A percentile compares a stretch with the other conserved stretches of the same genome.
phyloP scores from a whole-genome alignment of 805 yeast genomes.

The Ogataea polymorpha region DNA sequence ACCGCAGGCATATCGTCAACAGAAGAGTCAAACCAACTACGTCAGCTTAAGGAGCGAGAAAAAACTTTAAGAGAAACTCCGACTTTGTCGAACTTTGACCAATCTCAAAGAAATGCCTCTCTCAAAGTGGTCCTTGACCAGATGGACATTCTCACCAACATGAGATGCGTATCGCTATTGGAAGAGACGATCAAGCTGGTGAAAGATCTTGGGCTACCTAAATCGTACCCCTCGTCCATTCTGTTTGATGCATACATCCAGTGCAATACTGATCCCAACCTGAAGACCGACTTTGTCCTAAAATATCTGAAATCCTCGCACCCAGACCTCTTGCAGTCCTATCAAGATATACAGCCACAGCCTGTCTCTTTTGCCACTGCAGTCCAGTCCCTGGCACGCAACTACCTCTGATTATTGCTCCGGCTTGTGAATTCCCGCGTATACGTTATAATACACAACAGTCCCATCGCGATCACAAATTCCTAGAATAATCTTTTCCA shows the following conservation, averaged over 20 bases:
- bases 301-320: slow-evolving; percentile 33
- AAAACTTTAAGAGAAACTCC: slow-evolving; percentile 27
- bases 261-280: slow-evolving; percentile 23
- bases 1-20: slow-evolving; percentile 32
- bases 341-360: neutral
- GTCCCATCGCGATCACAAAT: slow-evolving; percentile 66
- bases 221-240: slow-evolving; percentile 29
- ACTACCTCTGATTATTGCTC: slow-evolving; percentile 25
- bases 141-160: slow-evolving; percentile 30
- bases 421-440: slow-evolving; percentile 66
- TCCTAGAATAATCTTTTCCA: slow-evolving; percentile 49
- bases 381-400: neutral
- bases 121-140: slow-evolving; percentile 24
- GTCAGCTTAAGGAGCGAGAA: slow-evolving; percentile 26
- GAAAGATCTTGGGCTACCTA: slow-evolving; percentile 16
- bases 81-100: slow-evolving; percentile 27
- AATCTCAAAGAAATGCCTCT: slow-evolving; percentile 22
- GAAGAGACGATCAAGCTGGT: slow-evolving; percentile 21
- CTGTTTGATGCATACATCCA: slow-evolving; percentile 39
- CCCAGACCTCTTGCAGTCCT: slow-evolving; percentile 28
- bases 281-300: slow-evolving; percentile 42
- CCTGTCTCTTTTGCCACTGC: neutral
- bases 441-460: slow-evolving; percentile 63
- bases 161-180: slow-evolving; percentile 28
- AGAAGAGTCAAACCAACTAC: slow-evolving; percentile 26